Percentiles rank a stretch among this genome's conserved stretches.
Conservation (phyloP, 768 basidiomycete species). For the Lanmaoa pseudosensibilis region DNA sequence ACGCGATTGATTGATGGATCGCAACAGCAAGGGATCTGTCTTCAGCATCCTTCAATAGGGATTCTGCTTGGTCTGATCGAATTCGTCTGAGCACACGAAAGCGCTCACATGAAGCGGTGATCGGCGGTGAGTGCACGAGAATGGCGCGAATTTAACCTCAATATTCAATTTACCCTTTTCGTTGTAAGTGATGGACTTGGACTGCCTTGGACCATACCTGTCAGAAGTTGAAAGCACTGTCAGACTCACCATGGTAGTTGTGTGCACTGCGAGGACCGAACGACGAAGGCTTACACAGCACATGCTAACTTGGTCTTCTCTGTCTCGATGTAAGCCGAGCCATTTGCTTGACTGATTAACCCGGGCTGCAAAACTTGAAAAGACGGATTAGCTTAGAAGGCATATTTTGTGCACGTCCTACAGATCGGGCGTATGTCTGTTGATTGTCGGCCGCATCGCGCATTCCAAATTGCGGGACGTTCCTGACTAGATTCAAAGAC, state of each 20-base stretch:
- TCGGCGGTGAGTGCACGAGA: constrained; percentile 74
- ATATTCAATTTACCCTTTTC: constrained; percentile 90
- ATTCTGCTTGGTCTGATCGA: constrained; percentile 5
- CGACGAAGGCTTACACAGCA: constrained; percentile 70
- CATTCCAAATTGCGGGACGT: constrained; percentile 11
- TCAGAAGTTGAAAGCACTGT: constrained; percentile 4
- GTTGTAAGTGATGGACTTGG: constrained; percentile 75
- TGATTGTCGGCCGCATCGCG: constrained; percentile 52
- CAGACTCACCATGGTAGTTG: background rate
- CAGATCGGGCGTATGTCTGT: constrained; percentile 85
- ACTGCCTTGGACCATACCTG: constrained; percentile 85
- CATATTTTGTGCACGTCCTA: constrained; percentile 37
- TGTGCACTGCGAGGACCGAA: background rate
- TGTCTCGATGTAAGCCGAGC: constrained; percentile 95
- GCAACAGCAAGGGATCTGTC: constrained; percentile 81
- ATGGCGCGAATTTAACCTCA: constrained; percentile 96
- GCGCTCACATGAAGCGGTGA: constrained; percentile 81
- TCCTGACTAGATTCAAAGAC: constrained; percentile 47
- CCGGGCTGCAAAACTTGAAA: constrained; percentile 81
- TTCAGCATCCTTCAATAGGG: constrained; percentile 79
- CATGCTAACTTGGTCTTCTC: constrained; percentile 92
- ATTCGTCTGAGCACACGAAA: background rate
- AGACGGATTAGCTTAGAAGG: constrained; percentile 7
- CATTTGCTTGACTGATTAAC: constrained; percentile 90
- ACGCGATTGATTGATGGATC: constrained; percentile 81